These are phyloP conservation scores for Ceratobasidium sp. DNA, from an alignment of 1,284 basidiomycete genomes.

Conservation along the genomic window DNA sequence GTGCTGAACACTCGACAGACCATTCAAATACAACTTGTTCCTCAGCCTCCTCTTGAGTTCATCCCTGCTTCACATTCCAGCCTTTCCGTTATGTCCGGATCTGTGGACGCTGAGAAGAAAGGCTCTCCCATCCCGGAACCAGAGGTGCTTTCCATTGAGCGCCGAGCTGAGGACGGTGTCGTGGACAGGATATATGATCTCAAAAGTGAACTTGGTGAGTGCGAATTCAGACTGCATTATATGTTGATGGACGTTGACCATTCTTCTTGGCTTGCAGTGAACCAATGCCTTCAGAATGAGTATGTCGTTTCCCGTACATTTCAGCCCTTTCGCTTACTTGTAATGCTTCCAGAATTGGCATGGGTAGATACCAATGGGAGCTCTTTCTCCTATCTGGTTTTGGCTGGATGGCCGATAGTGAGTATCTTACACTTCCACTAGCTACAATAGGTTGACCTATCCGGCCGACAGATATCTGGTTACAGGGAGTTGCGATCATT, in stretches of 20 bases:
- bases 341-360: slow-evolving; percentile 58
- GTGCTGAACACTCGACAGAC: too few relatives aligned
- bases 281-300: slow-evolving; percentile 58
- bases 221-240: neutral
- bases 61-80: neutral
- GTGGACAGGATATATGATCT: slow-evolving; percentile 48
- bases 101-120: slow-evolving; percentile 14
- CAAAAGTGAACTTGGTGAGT: slow-evolving; percentile 46
- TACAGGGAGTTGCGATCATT: slow-evolving; percentile 62
- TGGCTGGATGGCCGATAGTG: slow-evolving; percentile 62
- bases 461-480: slow-evolving; percentile 57
- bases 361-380: slow-evolving; percentile 65
- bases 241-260: slow-evolving; percentile 2
- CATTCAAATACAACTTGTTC: too few relatives aligned
- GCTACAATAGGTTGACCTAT: slow-evolving; percentile 15
- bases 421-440: slow-evolving; percentile 46
- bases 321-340: neutral
- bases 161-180: slow-evolving; percentile 39
- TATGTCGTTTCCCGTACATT: slow-evolving; percentile 46
- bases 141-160: slow-evolving; percentile 15
- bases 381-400: slow-evolving; percentile 63
- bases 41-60: too few relatives aligned
- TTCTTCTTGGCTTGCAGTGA: slow-evolving; percentile 50
- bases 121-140: neutral
- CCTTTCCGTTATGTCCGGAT: neutral